Conservation (phyloP, 306 rosid genomes). For the Biancaea sappan region DNA sequence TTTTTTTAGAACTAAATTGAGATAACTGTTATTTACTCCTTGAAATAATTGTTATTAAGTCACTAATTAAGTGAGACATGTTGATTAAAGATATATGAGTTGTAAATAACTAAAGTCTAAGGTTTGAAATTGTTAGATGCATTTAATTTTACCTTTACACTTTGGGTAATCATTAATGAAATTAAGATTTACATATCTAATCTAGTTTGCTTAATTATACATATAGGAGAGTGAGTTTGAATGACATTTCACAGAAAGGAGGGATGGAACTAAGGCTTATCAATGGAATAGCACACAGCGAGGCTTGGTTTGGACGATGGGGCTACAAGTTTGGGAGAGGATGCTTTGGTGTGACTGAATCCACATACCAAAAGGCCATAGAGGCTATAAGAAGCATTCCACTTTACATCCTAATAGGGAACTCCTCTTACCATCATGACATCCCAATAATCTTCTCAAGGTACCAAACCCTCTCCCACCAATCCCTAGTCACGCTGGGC, state of each 20-base stretch:
- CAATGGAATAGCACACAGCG: slow-evolving; percentile 65
- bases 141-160: no score
- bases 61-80: no score
- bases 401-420: slow-evolving; percentile 47
- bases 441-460: slow-evolving; percentile 61
- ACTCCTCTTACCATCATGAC: slow-evolving; percentile 52
- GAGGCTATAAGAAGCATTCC: slow-evolving; percentile 75
- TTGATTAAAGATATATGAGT: no score
- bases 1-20: no score
- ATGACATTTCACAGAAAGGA: slow-evolving; percentile 61
- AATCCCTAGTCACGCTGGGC: slow-evolving; percentile 67
- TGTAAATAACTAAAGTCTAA: no score
- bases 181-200: no score
- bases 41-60: no score
- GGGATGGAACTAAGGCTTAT: slow-evolving; percentile 80
- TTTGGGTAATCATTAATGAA: no score
- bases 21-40: no score
- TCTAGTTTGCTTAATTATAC: background rate
- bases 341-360: slow-evolving; percentile 60
- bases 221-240: slow-evolving; percentile 77
- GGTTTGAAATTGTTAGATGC: no score
- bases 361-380: slow-evolving; percentile 68
- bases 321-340: slow-evolving; percentile 80
- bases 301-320: slow-evolving; percentile 88
- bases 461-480: slow-evolving; percentile 72